phyloP scores from a whole-genome alignment of 139 green algal species.

The Tetradesmus obliquus region DNA sequence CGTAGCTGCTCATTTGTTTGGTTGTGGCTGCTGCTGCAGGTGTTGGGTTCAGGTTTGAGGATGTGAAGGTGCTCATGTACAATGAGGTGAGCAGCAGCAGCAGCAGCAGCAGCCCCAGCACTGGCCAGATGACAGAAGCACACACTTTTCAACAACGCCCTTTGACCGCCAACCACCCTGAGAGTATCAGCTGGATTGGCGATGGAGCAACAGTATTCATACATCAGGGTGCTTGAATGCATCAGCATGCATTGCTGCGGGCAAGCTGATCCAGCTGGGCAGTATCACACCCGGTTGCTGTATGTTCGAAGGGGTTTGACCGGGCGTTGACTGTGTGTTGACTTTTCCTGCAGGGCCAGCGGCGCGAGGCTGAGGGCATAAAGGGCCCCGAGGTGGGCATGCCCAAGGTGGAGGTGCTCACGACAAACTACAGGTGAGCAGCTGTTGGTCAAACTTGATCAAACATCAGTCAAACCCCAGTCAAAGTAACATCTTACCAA shows the following conservation, averaged over 20 bases:
- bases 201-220: too few relatives aligned
- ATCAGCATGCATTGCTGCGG: background rate
- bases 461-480: background rate
- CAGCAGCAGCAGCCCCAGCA: background rate
- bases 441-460: background rate
- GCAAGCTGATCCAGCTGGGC: background rate
- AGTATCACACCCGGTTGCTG: too few relatives aligned
- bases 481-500: background rate
- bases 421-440: constrained; percentile 19
- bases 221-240: background rate
- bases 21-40: constrained; percentile 51
- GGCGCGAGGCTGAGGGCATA: constrained; percentile 6
- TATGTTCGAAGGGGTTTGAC: too few relatives aligned
- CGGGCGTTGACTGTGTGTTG: background rate
- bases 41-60: constrained; percentile 74
- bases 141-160: too few relatives aligned
- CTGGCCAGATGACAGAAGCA: too few relatives aligned
- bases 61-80: constrained; percentile 42
- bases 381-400: constrained; percentile 17
- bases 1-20: background rate
- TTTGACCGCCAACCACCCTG: too few relatives aligned
- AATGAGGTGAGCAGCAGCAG: constrained; percentile 24
- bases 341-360: constrained; percentile 15
- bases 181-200: too few relatives aligned
- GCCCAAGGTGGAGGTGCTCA: constrained; percentile 43